phyloP scores from a whole-genome alignment of 2,329 filamentous ascomycete species.

The Pestalotiopsis sp. region DNA sequence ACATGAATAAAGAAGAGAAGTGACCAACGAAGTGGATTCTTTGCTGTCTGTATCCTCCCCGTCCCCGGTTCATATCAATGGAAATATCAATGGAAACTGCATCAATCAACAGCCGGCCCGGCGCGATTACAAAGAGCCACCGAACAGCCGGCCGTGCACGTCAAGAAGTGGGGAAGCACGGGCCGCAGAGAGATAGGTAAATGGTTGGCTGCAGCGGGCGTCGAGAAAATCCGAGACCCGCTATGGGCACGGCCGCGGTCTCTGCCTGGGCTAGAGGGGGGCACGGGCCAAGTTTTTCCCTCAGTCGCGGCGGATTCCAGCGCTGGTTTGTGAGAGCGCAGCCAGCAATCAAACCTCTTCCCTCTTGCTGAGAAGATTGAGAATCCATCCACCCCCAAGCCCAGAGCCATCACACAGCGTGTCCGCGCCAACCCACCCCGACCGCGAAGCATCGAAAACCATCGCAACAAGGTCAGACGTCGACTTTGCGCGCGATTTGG shows the following conservation, averaged over 20 bases:
- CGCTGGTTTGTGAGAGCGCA: conserved; percentile 6
- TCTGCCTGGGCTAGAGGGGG: not conserved
- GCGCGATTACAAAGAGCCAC: not conserved
- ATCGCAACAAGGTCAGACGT: conserved; percentile 9
- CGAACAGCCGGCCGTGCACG: not conserved
- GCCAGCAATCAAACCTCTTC: conserved; percentile 11
- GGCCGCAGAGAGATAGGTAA: not conserved
- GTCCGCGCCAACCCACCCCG: conserved; percentile 10
- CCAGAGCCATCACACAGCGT: conserved; percentile 10
- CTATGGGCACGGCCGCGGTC: not conserved
- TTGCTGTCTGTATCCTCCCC: too few species aligned
- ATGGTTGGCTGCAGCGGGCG: not conserved
- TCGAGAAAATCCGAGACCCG: conserved; percentile 2
- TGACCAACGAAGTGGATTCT: too few species aligned
- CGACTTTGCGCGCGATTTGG: conserved; percentile 8
- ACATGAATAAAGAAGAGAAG: too few species aligned
- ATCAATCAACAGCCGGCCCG: not conserved
- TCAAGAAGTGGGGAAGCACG: not conserved
- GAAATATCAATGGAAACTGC: too few species aligned
- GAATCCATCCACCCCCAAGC: conserved; percentile 12
- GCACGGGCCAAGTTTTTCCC: not conserved
- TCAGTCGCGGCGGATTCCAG: not conserved
- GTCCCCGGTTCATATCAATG: too few species aligned
- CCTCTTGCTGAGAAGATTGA: conserved; percentile 7
- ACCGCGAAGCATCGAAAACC: conserved; percentile 12